Percentiles rank a stretch among this genome's conserved stretches.
phyloP scores from a whole-genome alignment of 495 filamentous ascomycete genomes.

The Neurospora sp. region DNA sequence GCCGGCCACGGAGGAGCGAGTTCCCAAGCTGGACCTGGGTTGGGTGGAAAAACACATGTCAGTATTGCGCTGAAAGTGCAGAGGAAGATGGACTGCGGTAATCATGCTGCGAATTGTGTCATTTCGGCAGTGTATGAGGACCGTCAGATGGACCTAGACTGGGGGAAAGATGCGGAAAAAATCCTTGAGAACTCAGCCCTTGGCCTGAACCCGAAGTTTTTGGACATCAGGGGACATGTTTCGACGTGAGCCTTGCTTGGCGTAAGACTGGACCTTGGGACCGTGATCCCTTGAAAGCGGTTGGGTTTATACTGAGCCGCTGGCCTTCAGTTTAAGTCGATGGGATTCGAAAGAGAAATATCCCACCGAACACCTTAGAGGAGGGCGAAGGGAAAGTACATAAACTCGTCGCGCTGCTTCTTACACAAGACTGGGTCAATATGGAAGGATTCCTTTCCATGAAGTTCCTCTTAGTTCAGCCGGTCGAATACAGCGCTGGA shows the following conservation, averaged over 20 bases:
- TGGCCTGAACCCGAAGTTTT: neutral
- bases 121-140: neutral
- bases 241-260: neutral
- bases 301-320: neutral
- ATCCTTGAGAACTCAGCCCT: neutral
- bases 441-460: too few relatives aligned
- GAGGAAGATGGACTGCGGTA: neutral
- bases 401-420: neutral
- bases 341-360: neutral
- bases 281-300: rapidly evolving
- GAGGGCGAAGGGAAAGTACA: neutral
- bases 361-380: neutral
- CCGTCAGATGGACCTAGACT: neutral
- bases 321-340: neutral
- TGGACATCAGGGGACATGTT: neutral
- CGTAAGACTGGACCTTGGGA: neutral
- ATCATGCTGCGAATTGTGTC: neutral
- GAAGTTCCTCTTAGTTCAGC: neutral
- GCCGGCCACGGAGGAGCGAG: neutral
- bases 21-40: neutral
- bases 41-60: neutral
- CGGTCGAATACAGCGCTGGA: neutral
- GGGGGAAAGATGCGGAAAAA: neutral
- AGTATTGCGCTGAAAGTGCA: neutral
- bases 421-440: neutral